A percentile compares a stretch with the other conserved stretches of the same genome.
These are phyloP conservation scores for Penicillium aurantiogriseum DNA, from an alignment of 2,329 filamentous ascomycete species.

Conservation along the genomic window DNA sequence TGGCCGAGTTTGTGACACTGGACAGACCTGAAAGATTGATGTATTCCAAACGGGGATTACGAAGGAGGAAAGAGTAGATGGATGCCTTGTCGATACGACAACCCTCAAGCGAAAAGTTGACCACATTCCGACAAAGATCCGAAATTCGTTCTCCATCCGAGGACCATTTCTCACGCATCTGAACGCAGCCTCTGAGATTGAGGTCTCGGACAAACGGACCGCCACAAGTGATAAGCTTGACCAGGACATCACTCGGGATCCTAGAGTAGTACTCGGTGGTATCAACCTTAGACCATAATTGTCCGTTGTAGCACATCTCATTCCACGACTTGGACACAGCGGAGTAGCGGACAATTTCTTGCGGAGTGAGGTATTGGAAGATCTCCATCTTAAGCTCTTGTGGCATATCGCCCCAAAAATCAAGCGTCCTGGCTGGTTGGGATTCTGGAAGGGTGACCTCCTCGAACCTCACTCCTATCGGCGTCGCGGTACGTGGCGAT, in stretches of 20 bases:
- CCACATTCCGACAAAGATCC: slow-evolving; percentile 81
- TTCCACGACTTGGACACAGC: slow-evolving; percentile 76
- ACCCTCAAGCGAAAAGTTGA: slow-evolving; percentile 84
- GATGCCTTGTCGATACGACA: slow-evolving; percentile 78
- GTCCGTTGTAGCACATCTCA: slow-evolving; percentile 85
- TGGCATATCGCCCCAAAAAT: slow-evolving; percentile 80
- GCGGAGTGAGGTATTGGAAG: slow-evolving; percentile 72
- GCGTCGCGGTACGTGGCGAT: slow-evolving; percentile 21
- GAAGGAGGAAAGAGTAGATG: slow-evolving; percentile 74
- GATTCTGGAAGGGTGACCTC: slow-evolving; percentile 23
- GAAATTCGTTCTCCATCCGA: slow-evolving; percentile 66
- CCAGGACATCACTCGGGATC: slow-evolving; percentile 78
- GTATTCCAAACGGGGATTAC: slow-evolving; percentile 74
- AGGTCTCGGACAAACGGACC: slow-evolving; percentile 89
- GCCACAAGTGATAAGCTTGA: slow-evolving; percentile 78
- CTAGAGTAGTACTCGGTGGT: slow-evolving; percentile 81
- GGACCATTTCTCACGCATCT: slow-evolving; percentile 78
- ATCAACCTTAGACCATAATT: slow-evolving; percentile 85
- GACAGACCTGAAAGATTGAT: slow-evolving; percentile 82
- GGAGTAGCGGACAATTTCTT: slow-evolving; percentile 76
- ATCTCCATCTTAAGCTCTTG: slow-evolving; percentile 78
- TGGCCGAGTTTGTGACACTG: slow-evolving; percentile 73
- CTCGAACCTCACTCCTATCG: slow-evolving; percentile 17
- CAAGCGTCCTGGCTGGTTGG: slow-evolving; percentile 47
- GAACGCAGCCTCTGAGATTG: slow-evolving; percentile 87